Evolutionary conservation across 441 rosid species (phyloP).

Genomic region (Gossypium davidsonii): DNA sequence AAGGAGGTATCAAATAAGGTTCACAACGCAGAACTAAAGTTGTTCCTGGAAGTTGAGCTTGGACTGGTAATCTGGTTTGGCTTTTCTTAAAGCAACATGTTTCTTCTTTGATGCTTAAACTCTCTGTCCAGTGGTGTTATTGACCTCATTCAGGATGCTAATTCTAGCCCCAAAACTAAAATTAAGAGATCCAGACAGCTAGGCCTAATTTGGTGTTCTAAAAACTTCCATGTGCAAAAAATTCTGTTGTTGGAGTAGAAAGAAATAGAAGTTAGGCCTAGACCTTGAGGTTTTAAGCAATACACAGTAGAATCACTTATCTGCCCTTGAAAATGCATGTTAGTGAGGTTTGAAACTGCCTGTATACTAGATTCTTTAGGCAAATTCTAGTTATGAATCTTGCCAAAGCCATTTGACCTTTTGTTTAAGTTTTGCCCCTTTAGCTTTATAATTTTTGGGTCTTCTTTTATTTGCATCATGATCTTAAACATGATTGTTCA

Average conservation of each 20-base stretch:
- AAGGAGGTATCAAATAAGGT: constrained; percentile 40
- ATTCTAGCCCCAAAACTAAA: not conserved
- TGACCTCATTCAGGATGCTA: constrained; percentile 8
- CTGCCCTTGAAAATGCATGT: not conserved
- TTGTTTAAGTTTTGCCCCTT: not conserved
- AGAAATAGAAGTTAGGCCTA: constrained; percentile 1
- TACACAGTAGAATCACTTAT: not conserved
- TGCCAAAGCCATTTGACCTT: not conserved
- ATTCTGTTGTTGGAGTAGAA: not conserved
- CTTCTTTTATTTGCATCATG: not conserved
- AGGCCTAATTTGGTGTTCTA: not conserved
- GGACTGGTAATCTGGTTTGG: constrained; percentile 35
- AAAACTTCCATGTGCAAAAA: not conserved
- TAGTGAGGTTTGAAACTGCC: not conserved
- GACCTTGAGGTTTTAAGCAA: not conserved
- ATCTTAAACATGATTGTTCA: constrained; percentile 18
- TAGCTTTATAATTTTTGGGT: not conserved
- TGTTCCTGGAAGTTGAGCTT: constrained; percentile 44
- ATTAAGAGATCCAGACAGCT: not conserved
- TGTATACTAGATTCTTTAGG: not conserved
- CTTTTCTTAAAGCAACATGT: not conserved
- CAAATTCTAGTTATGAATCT: not conserved
- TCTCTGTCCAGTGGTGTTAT: not conserved
- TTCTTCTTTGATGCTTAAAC: not conserved
- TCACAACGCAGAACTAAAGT: constrained; percentile 41